A percentile compares a stretch with the other conserved stretches of the same genome.
Evolutionary conservation across 345 rosid genomes (phyloP).

Genomic region (Balakata baccata): DNA sequence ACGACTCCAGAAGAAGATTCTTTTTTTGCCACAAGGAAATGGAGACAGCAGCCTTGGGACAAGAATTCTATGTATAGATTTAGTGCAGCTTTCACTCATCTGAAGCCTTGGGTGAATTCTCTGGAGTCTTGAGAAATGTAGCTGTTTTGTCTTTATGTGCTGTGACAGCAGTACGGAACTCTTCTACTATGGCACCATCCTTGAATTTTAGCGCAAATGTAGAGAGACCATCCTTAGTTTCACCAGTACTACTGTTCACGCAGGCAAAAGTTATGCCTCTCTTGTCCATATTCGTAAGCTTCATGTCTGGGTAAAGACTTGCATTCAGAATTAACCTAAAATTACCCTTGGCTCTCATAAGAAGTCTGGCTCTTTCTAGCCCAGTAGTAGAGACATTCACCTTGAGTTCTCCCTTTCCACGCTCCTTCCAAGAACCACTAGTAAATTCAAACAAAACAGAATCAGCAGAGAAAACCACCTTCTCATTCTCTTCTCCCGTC

Average conservation of each 20-base stretch:
- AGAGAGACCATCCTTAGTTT: slow-evolving; percentile 56
- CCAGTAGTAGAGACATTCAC: slow-evolving; percentile 66
- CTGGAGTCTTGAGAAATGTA: slow-evolving; percentile 62
- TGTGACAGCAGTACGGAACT: slow-evolving; percentile 51
- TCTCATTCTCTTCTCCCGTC: slow-evolving; percentile 96
- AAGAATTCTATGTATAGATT: background rate
- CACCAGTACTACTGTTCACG: slow-evolving; percentile 59
- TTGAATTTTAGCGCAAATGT: slow-evolving; percentile 84
- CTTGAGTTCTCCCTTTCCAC: slow-evolving; percentile 92
- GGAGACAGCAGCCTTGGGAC: slow-evolving; percentile 2
- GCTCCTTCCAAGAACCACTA: slow-evolving; percentile 89
- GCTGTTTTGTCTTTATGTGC: slow-evolving; percentile 50
- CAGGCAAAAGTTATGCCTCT: slow-evolving; percentile 91
- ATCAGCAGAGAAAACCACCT: slow-evolving; percentile 68
- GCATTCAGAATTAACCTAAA: slow-evolving; percentile 87
- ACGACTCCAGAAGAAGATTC: slow-evolving; percentile 11
- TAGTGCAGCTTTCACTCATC: slow-evolving; percentile 15
- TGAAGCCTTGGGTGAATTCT: slow-evolving; percentile 64
- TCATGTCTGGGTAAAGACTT: slow-evolving; percentile 84
- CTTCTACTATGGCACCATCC: slow-evolving; percentile 62
- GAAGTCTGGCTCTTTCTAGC: slow-evolving; percentile 57
- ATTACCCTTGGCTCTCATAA: slow-evolving; percentile 93
- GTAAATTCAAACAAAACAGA: slow-evolving; percentile 68
- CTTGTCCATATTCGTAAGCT: slow-evolving; percentile 91
- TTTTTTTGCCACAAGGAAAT: slow-evolving; percentile 7